Evolutionary conservation across 2,329 filamentous ascomycete genomes (phyloP).

Genomic region (Phyllachora maydis): DNA sequence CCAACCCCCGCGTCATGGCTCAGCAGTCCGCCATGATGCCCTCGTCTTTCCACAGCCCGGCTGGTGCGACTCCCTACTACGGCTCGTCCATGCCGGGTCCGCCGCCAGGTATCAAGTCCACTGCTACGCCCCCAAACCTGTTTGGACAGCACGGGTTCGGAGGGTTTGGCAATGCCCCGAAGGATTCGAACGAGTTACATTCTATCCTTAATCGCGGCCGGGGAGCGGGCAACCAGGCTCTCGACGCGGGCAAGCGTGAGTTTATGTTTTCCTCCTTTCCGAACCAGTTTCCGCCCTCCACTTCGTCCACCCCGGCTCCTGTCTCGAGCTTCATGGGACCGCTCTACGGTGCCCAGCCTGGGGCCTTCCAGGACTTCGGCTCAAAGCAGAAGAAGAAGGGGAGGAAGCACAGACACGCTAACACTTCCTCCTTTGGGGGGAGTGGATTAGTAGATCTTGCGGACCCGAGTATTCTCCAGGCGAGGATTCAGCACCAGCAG

Average conservation of each 20-base stretch:
- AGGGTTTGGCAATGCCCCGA: constrained; percentile 46
- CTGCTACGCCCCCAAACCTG: constrained; percentile 84
- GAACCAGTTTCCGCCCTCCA: constrained; percentile 66
- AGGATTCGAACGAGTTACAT: constrained; percentile 59
- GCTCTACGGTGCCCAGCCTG: constrained; percentile 75
- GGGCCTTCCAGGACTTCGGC: constrained; percentile 76
- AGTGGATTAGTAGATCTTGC: constrained; percentile 99
- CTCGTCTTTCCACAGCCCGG: constrained; percentile 34
- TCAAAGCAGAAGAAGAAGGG: constrained; percentile 99
- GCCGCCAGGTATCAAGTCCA: constrained; percentile 86
- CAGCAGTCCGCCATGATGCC: constrained; percentile 82
- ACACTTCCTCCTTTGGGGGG: constrained; percentile 99
- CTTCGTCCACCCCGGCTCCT: constrained; percentile 69
- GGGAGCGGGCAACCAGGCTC: constrained; percentile 45
- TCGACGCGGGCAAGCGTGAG: constrained; percentile 94
- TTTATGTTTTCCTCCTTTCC: constrained; percentile 86
- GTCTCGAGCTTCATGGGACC: constrained; percentile 77
- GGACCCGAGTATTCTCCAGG: constrained; percentile 98
- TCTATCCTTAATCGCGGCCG: constrained; percentile 55
- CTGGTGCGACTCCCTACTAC: constrained; percentile 57
- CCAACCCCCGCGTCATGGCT: constrained; percentile 61
- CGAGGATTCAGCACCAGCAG: constrained; percentile 73
- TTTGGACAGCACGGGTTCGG: constrained; percentile 83
- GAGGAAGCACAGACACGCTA: constrained; percentile 99
- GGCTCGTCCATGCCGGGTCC: constrained; percentile 74